phyloP scores from a whole-genome alignment of 2,329 filamentous ascomycete genomes.

The Alternaria sp. region DNA sequence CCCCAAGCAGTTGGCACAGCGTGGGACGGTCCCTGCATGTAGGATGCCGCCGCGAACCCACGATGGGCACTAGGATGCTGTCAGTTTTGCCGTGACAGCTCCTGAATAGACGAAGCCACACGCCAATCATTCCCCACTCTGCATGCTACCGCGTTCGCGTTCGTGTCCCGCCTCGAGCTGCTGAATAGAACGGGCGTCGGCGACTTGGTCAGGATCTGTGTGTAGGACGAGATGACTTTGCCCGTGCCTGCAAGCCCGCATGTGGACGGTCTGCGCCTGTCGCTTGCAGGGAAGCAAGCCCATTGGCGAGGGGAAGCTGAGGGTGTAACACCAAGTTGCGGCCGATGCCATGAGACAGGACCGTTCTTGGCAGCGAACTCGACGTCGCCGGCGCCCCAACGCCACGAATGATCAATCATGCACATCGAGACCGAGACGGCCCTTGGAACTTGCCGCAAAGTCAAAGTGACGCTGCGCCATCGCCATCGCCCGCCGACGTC shows the following conservation, averaged over 20 bases:
- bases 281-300: constrained; percentile 6
- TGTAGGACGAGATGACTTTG: background rate
- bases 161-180: constrained; percentile 6
- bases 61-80: constrained; percentile 10
- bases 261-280: background rate
- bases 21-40: constrained; percentile 17
- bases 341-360: constrained; percentile 22
- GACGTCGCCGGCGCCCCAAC: constrained; percentile 30
- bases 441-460: constrained; percentile 22
- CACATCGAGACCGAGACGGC: constrained; percentile 28
- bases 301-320: constrained; percentile 9
- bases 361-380: constrained; percentile 21
- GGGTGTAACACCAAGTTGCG: constrained; percentile 16
- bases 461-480: constrained; percentile 26
- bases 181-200: background rate
- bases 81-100: constrained; percentile 9
- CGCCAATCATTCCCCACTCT: constrained; percentile 3
- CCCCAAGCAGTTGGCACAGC: background rate
- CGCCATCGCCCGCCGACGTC: constrained; percentile 14
- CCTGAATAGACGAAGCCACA: constrained; percentile 15
- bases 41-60: constrained; percentile 14
- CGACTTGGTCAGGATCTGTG: background rate
- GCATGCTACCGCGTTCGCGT: constrained; percentile 1
- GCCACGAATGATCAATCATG: constrained; percentile 39
- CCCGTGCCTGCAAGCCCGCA: background rate